Evolutionary conservation across 2,329 filamentous ascomycete genomes (phyloP).

Genomic region (Dactylellina parvicollis): DNA sequence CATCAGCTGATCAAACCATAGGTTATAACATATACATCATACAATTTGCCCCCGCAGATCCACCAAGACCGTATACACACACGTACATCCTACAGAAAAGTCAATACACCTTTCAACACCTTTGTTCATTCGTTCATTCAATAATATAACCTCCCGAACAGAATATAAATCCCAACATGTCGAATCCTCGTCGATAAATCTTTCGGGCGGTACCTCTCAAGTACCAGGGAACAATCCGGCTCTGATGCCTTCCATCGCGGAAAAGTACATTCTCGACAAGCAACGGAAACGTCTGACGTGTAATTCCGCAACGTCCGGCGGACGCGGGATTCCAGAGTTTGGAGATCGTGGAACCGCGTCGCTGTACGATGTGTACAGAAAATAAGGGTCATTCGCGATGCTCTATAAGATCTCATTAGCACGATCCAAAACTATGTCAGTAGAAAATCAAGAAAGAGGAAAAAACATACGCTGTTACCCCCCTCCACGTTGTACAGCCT

Average conservation of each 20-base stretch:
- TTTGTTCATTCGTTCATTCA: no score
- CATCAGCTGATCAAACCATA: no score
- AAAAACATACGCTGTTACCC: slow-evolving; percentile 19
- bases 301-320: slow-evolving; percentile 43
- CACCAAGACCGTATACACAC: background rate
- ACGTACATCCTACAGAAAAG: no score
- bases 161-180: background rate
- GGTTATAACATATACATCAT: no score
- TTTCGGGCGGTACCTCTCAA: background rate
- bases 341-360: slow-evolving; percentile 44
- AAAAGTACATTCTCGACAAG: slow-evolving; percentile 35
- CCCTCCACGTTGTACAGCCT: slow-evolving; percentile 47
- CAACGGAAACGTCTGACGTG: slow-evolving; percentile 40
- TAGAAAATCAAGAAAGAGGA: background rate
- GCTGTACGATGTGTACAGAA: slow-evolving; percentile 44
- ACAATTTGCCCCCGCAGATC: no score
- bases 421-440: background rate
- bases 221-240: slow-evolving; percentile 27
- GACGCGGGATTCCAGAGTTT: slow-evolving; percentile 40
- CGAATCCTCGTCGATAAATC: background rate
- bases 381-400: slow-evolving; percentile 42
- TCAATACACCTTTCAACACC: no score
- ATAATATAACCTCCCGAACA: no score
- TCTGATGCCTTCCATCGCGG: slow-evolving; percentile 41
- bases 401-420: slow-evolving; percentile 5